Conservation (phyloP, 2,329 filamentous ascomycete species). For the Lecanicillium sp. region DNA sequence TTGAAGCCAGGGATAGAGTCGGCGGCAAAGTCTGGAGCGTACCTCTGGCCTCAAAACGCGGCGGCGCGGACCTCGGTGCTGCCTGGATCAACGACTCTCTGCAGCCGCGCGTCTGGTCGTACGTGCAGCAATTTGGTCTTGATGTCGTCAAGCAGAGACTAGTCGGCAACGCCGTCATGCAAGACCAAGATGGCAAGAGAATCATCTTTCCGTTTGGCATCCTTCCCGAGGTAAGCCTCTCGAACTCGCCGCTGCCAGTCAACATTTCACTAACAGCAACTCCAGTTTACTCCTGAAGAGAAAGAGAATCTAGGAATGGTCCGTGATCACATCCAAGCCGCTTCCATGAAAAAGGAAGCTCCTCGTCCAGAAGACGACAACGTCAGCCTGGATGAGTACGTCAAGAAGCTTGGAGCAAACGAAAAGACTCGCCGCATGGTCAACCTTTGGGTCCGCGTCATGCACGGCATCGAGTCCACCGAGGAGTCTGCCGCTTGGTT, state of each 20-base stretch:
- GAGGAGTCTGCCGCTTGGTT: slow-evolving; percentile 27
- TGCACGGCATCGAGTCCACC: slow-evolving; percentile 27
- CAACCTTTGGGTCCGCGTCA: slow-evolving; percentile 27
- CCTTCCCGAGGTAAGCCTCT: slow-evolving; percentile 21
- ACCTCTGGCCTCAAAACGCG: background rate
- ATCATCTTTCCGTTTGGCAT: slow-evolving; percentile 23
- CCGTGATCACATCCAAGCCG: slow-evolving; percentile 26
- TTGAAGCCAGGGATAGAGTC: slow-evolving; percentile 33
- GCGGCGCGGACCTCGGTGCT: slow-evolving; percentile 14
- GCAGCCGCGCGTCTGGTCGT: slow-evolving; percentile 19
- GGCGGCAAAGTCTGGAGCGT: slow-evolving; percentile 29
- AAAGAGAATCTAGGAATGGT: slow-evolving; percentile 24
- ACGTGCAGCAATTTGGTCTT: slow-evolving; percentile 19
- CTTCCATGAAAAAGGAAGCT: slow-evolving; percentile 16
- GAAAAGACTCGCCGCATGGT: slow-evolving; percentile 23
- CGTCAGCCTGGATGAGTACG: slow-evolving; percentile 24
- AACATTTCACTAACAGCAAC: background rate
- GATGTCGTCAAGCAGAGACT: slow-evolving; percentile 22
- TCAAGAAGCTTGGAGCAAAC: slow-evolving; percentile 21
- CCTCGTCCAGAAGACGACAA: slow-evolving; percentile 20
- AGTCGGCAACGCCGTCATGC: slow-evolving; percentile 20
- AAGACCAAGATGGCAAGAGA: slow-evolving; percentile 14
- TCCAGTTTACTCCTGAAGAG: slow-evolving; percentile 21
- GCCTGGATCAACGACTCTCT: slow-evolving; percentile 19
- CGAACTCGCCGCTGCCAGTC: background rate